Conservation (phyloP, 257 asterid genomes). For the Rubia yunnanensis region DNA sequence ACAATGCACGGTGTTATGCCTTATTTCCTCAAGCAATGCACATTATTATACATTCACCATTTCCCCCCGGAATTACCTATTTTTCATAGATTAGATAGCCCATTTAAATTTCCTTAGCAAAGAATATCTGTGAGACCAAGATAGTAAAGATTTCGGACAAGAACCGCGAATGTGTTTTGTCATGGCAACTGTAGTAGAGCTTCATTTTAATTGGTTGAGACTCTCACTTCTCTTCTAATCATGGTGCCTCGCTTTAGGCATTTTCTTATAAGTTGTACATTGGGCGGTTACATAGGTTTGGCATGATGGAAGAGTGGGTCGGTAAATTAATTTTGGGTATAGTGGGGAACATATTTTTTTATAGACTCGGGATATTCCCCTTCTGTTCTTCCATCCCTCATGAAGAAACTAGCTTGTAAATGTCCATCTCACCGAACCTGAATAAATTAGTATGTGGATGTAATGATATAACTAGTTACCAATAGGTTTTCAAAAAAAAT, state of each 20-base stretch:
- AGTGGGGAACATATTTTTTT: conserved; percentile 5
- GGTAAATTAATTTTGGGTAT: conserved; percentile 9
- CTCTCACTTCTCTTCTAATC: background rate
- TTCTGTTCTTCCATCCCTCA: background rate
- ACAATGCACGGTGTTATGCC: too few relatives aligned
- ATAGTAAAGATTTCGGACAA: conserved; percentile 2
- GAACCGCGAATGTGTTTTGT: conserved; percentile 5
- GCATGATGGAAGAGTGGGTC: background rate
- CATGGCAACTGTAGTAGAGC: conserved; percentile 15
- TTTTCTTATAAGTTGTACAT: conserved; percentile 6
- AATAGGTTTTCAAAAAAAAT: too few relatives aligned
- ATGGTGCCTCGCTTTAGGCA: background rate
- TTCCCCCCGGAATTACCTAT: too few relatives aligned
- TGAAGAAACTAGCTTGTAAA: conserved; percentile 4
- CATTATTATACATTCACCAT: too few relatives aligned
- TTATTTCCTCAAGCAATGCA: too few relatives aligned
- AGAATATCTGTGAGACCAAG: conserved; percentile 83
- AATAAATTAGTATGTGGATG: too few relatives aligned
- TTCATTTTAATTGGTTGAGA: conserved; percentile 16
- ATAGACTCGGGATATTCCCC: background rate
- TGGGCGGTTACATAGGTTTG: conserved; percentile 15
- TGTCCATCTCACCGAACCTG: too few relatives aligned
- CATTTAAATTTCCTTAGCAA: conserved; percentile 73
- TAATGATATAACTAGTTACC: too few relatives aligned
- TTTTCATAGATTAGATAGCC: conserved; percentile 75